phyloP scores from a whole-genome alignment of 495 filamentous ascomycete species.

The Apodospora peruviana region DNA sequence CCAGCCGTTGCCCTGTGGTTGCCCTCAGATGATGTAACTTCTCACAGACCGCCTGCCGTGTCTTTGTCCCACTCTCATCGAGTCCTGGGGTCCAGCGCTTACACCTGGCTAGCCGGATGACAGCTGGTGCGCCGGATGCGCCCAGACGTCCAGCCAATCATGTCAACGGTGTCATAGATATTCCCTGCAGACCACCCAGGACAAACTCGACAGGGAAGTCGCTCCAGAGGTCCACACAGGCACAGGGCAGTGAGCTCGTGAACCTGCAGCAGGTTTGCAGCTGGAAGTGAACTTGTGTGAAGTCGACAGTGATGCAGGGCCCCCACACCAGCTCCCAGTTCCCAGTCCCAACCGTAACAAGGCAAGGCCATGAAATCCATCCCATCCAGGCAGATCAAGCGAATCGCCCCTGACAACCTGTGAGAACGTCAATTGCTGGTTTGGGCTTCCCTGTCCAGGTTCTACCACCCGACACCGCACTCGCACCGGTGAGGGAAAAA shows the following conservation, averaged over 20 bases:
- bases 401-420: conserved; percentile 33
- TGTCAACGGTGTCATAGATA: no score
- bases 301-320: no score
- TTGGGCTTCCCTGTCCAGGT: conserved; percentile 28
- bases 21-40: conserved; percentile 6
- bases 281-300: no score
- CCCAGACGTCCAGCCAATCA: no score
- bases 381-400: conserved; percentile 1
- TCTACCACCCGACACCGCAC: conserved; percentile 8
- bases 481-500: conserved; percentile 20
- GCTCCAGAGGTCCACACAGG: no score
- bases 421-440: conserved; percentile 22
- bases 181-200: no score
- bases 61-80: no score
- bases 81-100: conserved; percentile 16
- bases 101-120: background rate
- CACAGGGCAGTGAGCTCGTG: no score
- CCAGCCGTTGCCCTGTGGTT: background rate
- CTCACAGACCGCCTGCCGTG: background rate
- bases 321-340: conserved; percentile 6
- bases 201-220: no score
- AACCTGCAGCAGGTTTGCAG: no score
- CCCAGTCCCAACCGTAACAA: conserved; percentile 8
- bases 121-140: background rate
- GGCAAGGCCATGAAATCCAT: conserved; percentile 11